Evolutionary conservation across 306 rosid genomes (phyloP).

Genomic region (Trifolium repens): DNA sequence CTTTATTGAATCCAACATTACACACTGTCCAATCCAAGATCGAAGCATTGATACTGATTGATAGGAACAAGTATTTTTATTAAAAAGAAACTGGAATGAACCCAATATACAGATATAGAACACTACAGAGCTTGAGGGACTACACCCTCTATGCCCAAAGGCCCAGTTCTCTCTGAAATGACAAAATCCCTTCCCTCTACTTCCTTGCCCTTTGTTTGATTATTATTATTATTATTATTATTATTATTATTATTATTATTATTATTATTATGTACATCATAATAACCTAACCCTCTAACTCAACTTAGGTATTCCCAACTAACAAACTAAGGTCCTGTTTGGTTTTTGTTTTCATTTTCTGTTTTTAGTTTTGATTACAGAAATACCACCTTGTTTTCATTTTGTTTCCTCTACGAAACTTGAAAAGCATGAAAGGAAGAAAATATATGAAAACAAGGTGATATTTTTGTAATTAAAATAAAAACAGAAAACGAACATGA

Average conservation of each 20-base stretch:
- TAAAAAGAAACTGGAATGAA: too few relatives aligned
- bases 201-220: too few relatives aligned
- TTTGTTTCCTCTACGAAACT: background rate
- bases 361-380: background rate
- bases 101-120: background rate
- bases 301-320: background rate
- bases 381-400: background rate
- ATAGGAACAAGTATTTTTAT: background rate
- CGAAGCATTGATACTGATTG: background rate
- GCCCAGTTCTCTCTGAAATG: background rate
- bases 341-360: background rate
- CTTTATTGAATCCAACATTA: background rate
- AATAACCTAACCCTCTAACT: too few relatives aligned
- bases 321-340: background rate
- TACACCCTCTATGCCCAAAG: background rate
- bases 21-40: background rate
- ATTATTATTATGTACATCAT: too few relatives aligned
- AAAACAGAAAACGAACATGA: background rate
- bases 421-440: background rate
- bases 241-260: too few relatives aligned
- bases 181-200: too few relatives aligned
- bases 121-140: background rate
- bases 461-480: background rate
- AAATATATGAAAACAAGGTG: background rate
- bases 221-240: too few relatives aligned